These are phyloP conservation scores for Wickerhamomyces queroliae DNA, from an alignment of 805 yeast species.

Conservation along the genomic window DNA sequence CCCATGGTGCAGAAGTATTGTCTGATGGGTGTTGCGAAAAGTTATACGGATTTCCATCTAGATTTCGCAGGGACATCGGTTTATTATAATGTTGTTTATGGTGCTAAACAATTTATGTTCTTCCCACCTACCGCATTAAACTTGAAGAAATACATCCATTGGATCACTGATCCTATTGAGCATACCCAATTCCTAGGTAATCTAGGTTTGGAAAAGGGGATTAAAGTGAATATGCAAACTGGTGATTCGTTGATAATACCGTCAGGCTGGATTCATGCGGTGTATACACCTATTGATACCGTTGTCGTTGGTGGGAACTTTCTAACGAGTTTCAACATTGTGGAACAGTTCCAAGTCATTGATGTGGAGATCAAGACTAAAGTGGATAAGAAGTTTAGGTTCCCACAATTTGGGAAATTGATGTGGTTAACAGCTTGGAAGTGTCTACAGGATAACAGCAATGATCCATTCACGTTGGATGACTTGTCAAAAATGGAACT, in stretches of 20 bases:
- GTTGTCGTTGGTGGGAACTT: conserved; percentile 87
- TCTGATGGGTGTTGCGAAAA: conserved; percentile 74
- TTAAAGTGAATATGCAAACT: conserved; percentile 43
- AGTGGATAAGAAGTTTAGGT: conserved; percentile 72
- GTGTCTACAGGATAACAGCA: neutral
- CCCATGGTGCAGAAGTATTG: conserved; percentile 74
- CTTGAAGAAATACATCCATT: conserved; percentile 52
- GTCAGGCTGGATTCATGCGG: conserved; percentile 92
- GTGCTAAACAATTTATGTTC: conserved; percentile 68
- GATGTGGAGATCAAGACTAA: conserved; percentile 60
- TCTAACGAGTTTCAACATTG: conserved; percentile 55
- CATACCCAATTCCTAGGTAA: conserved; percentile 61
- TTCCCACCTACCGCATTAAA: conserved; percentile 71
- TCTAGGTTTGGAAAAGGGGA: conserved; percentile 37
- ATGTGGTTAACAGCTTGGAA: conserved; percentile 55
- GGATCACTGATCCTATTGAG: conserved; percentile 70
- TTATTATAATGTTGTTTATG: conserved; percentile 76
- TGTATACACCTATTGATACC: conserved; percentile 75
- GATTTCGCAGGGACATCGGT: conserved; percentile 94
- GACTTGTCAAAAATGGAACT: no score
- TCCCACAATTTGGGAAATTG: conserved; percentile 68
- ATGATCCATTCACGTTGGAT: no score
- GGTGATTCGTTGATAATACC: conserved; percentile 84
- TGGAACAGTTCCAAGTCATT: conserved; percentile 51
- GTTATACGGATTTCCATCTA: conserved; percentile 86